Evolutionary conservation across 2,329 filamentous ascomycete genomes (phyloP).

Genomic region (Ceratocystis destructans): DNA sequence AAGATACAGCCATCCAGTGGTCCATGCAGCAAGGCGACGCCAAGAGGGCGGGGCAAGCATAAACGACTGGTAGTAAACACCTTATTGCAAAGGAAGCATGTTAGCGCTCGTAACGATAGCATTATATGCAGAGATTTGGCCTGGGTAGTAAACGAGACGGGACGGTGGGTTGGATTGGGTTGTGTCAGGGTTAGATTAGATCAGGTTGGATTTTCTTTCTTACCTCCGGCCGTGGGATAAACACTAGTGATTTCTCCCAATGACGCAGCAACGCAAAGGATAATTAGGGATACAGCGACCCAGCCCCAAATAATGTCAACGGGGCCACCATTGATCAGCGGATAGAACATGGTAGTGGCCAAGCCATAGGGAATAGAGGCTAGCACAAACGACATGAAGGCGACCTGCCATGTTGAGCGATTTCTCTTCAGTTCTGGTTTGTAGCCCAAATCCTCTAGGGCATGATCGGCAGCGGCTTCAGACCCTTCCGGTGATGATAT

Average conservation of each 20-base stretch:
- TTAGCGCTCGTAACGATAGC: slow-evolving; percentile 8
- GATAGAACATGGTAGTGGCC: slow-evolving; percentile 55
- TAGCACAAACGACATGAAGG: slow-evolving; percentile 65
- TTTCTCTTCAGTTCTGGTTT: slow-evolving; percentile 50
- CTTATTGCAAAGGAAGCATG: slow-evolving; percentile 21
- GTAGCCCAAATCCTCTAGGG: slow-evolving; percentile 52
- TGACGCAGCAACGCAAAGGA: slow-evolving; percentile 55
- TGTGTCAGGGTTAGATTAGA: too few species aligned
- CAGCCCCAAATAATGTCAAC: slow-evolving; percentile 62
- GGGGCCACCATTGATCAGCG: slow-evolving; percentile 51
- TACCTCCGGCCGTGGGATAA: slow-evolving; percentile 60
- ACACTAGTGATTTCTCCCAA: slow-evolving; percentile 63
- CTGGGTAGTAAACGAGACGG: not conserved
- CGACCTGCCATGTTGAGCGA: slow-evolving; percentile 53
- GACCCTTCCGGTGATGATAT: slow-evolving; percentile 23
- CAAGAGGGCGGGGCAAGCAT: slow-evolving; percentile 52
- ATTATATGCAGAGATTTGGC: not conserved
- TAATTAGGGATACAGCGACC: slow-evolving; percentile 53
- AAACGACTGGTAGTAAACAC: slow-evolving; percentile 65
- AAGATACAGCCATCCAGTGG: slow-evolving; percentile 63
- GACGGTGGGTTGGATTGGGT: slow-evolving; percentile 3
- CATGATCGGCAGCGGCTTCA: slow-evolving; percentile 41
- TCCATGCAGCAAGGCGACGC: slow-evolving; percentile 52
- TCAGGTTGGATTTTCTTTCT: slow-evolving; percentile 7
- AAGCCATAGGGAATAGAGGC: slow-evolving; percentile 63